Evolutionary conservation across 148 eudicot genomes (phyloP).

Genomic region (Fagopyrum esculentum): DNA sequence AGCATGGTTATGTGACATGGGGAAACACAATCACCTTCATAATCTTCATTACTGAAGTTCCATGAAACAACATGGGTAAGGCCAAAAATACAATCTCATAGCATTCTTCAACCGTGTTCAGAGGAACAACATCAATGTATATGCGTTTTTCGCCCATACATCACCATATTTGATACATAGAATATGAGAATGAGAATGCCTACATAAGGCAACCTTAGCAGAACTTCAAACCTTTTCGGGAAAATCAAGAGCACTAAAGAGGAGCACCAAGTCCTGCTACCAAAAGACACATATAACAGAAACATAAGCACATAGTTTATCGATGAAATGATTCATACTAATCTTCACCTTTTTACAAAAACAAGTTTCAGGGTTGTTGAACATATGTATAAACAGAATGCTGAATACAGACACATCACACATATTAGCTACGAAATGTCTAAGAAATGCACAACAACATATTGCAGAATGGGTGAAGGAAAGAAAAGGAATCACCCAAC

Average conservation of each 20-base stretch:
- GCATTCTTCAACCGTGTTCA: constrained; percentile 5
- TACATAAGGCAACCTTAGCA: constrained; percentile 2
- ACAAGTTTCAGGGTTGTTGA: neutral
- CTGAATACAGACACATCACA: neutral
- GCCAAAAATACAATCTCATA: constrained; percentile 3
- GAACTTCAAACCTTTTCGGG: neutral
- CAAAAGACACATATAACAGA: constrained; percentile 2
- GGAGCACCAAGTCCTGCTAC: neutral
- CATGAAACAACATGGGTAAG: neutral
- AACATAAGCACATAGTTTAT: neutral
- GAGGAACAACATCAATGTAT: constrained; percentile 5
- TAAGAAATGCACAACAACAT: neutral
- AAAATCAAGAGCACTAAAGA: neutral
- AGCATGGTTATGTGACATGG: neutral
- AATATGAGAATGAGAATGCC: constrained; percentile 6
- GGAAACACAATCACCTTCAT: neutral
- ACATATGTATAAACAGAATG: neutral
- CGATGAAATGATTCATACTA: neutral
- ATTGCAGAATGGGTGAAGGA: no score
- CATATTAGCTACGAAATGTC: neutral
- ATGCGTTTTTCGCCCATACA: constrained; percentile 4
- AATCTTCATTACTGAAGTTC: neutral
- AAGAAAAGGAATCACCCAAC: neutral
- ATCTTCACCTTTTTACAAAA: neutral
- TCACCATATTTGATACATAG: constrained; percentile 6